A percentile compares a stretch with the other conserved stretches of the same genome.
Evolutionary conservation across 2,329 filamentous ascomycete genomes (phyloP).

Genomic region (Sporothrix pallida): DNA sequence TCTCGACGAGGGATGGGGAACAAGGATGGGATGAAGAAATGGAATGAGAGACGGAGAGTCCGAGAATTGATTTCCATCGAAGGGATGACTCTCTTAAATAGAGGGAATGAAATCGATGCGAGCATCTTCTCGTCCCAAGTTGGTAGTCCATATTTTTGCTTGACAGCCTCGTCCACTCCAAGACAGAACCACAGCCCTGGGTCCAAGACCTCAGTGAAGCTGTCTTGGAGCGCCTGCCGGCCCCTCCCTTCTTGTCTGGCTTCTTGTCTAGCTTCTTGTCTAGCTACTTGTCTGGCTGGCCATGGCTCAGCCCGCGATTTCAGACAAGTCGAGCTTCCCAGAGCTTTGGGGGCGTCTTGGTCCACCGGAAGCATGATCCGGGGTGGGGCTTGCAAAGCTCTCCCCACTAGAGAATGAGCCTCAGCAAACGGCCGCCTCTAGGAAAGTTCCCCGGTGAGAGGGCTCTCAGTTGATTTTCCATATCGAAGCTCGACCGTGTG

Average conservation of each 20-base stretch:
- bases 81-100: conserved; percentile 9
- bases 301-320: conserved; percentile 5
- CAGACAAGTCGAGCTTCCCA: background rate
- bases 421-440: background rate
- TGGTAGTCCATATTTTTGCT: background rate
- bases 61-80: background rate
- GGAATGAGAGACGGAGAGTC: background rate
- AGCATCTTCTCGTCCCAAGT: background rate
- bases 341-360: background rate
- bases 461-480: no score
- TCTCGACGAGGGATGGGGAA: no score
- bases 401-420: conserved; percentile 7
- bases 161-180: conserved; percentile 16
- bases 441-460: no score
- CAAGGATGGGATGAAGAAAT: background rate
- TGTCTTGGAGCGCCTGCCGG: conserved; percentile 11
- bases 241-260: conserved; percentile 1
- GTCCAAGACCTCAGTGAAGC: background rate
- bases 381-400: background rate
- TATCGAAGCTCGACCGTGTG: no score
- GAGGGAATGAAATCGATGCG: background rate
- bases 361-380: conserved; percentile 10
- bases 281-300: background rate
- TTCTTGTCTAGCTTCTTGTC: background rate
- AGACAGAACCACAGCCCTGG: background rate